These are phyloP conservation scores for Neurospora discreta DNA, from an alignment of 495 filamentous ascomycete genomes.

Conservation along the genomic window DNA sequence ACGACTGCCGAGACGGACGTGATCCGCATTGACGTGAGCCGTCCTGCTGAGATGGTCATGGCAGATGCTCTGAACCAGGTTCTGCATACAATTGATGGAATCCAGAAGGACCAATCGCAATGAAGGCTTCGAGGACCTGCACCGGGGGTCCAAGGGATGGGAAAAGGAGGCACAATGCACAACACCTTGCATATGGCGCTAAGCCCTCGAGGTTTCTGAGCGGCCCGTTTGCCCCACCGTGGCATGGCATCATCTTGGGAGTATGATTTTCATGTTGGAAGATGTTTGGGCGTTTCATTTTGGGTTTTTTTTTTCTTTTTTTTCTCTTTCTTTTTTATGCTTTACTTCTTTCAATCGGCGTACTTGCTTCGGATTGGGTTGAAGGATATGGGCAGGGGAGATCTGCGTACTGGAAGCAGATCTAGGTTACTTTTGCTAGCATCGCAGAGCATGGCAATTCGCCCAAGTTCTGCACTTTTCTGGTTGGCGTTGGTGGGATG, in stretches of 20 bases:
- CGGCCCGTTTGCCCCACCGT: neutral
- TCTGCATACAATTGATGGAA: constrained; percentile 25
- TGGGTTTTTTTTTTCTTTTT: neutral
- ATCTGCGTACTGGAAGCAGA: neutral
- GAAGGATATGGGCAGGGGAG: neutral
- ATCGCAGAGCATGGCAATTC: neutral
- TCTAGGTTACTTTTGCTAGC: neutral
- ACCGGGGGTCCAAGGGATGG: neutral
- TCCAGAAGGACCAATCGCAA: neutral
- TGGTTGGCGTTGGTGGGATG: neutral
- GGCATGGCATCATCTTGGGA: neutral
- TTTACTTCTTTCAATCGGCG: neutral
- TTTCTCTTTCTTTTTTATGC: too few species aligned
- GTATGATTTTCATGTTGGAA: neutral
- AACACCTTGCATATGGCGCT: neutral
- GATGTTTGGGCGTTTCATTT: neutral
- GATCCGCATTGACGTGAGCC: constrained; percentile 68
- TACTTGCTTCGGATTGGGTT: neutral
- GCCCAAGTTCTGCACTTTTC: neutral
- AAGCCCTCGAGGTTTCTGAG: neutral
- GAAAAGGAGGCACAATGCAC: neutral
- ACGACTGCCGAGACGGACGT: constrained; percentile 70
- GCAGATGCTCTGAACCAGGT: constrained; percentile 47
- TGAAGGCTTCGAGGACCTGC: neutral
- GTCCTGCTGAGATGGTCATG: constrained; percentile 53